Base-by-base conservation (phyloP, 768 basidiomycete species). In the Russula virescens region DNA sequence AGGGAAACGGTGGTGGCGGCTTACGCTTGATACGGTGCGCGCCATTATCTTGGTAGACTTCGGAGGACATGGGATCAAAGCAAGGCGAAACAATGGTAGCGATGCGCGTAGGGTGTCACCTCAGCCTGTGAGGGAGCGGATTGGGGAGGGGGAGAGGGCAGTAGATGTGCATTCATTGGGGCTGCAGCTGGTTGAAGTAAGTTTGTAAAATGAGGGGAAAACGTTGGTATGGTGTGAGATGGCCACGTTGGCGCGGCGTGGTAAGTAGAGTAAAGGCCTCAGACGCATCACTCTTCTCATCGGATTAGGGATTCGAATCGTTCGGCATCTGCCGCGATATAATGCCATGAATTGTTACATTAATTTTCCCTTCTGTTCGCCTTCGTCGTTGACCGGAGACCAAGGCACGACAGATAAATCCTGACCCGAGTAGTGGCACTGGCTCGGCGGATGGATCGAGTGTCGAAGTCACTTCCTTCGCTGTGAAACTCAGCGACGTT, bases 1-100 rank as follows among this genome's bases (percentile, higher is more conserved):
- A 71, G 54, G 80, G 79, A 59, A 83, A 75, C 50, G 74, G 70
- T 7, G 85, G 86, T 3, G 83, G 75, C 6, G 83, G 85, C 68
- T 87, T 87, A 59, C 86, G 82, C 69, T 74, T 80, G 67, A 83
- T 71, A 42, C 61, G 64, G 26, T 25, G 60, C 48, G 58, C 28
- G 34, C 42, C 38, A 42, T 25, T 23, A 45, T 63, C 64, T 50
- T 55, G 53, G 40, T 31, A 4, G 1, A n/a, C 25, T 10, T 63
- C 62, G 21, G 47, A 35, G 35, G 62, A 60, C 62, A 63, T 63
- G 34, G 4, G 3, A 48, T 23, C 47, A 18, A 42, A 42, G 34
- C 2, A 31, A 8, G 45, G 28, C 13, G 25, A 48, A 42, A 54
- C 58, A 49, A 48, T 16, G 62, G 53, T 53, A 63, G 52, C 25